Conservation (phyloP, 345 rosid genomes). For the Lumnitzera racemosa region DNA sequence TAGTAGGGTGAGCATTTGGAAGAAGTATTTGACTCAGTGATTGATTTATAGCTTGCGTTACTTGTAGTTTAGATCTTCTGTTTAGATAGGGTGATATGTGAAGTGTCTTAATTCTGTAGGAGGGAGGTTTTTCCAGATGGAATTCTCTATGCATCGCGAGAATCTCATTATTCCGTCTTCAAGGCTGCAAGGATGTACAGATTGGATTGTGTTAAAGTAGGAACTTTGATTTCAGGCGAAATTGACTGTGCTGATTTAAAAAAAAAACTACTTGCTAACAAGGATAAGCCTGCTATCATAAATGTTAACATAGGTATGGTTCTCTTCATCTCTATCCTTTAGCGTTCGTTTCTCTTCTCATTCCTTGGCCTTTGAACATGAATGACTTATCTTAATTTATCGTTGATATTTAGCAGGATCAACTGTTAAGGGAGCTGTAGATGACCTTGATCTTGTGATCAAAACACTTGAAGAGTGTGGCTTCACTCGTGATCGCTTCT, state of each 20-base stretch:
- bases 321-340: constrained; percentile 5
- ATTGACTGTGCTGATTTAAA: constrained; percentile 76
- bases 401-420: constrained; percentile 42
- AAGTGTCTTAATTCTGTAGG: constrained; percentile 30
- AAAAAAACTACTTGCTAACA: constrained; percentile 58
- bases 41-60: neutral
- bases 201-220: constrained; percentile 81
- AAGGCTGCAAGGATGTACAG: constrained; percentile 96
- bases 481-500: constrained; percentile 63
- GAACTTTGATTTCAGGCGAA: constrained; percentile 72
- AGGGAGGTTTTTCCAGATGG: constrained; percentile 93
- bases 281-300: constrained; percentile 87
- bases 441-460: constrained; percentile 93
- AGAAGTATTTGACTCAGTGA: neutral
- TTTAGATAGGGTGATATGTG: neutral
- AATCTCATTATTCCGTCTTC: constrained; percentile 86
- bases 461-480: constrained; percentile 83
- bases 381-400: too few species aligned
- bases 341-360: neutral
- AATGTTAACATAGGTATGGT: constrained; percentile 81
- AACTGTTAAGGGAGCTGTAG: constrained; percentile 96
- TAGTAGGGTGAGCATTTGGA: constrained; percentile 62
- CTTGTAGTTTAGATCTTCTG: neutral
- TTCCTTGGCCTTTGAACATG: too few species aligned
- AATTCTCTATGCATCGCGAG: constrained; percentile 74